phyloP scores from a whole-genome alignment of 352 stramenopile genomes.

The Globisporangium rhizosaccharum region DNA sequence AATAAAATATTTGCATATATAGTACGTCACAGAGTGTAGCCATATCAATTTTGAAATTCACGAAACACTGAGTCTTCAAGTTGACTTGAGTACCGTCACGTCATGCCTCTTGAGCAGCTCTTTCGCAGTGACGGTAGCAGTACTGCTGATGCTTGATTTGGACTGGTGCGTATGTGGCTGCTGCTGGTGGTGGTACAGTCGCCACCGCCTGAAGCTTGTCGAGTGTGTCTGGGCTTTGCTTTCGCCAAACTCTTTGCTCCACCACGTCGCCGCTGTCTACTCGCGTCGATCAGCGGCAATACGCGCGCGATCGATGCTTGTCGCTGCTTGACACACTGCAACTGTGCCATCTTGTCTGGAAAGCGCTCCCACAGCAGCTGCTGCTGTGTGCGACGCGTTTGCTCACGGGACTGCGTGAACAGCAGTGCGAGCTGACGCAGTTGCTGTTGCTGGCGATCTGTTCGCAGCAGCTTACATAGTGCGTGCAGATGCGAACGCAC shows the following conservation, averaged over 20 bases:
- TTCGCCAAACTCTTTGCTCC: not conserved
- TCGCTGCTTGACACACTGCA: conserved; percentile 8
- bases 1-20: no score
- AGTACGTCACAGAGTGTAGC: no score
- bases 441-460: conserved; percentile 22
- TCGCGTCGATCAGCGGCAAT: not conserved
- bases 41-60: no score
- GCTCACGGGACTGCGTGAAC: conserved; percentile 21
- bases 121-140: no score
- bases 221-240: not conserved
- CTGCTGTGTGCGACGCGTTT: conserved; percentile 2
- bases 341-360: conserved; percentile 10
- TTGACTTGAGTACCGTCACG: no score
- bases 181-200: no score
- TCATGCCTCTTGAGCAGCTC: no score
- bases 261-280: not conserved
- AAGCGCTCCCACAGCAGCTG: conserved; percentile 9
- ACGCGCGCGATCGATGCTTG: not conserved
- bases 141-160: no score
- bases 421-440: conserved; percentile 16
- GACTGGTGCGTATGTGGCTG: no score
- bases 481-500: conserved; percentile 21
- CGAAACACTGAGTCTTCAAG: no score
- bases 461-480: conserved; percentile 24
- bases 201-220: no score